A percentile compares a stretch with the other conserved stretches of the same genome.
Conservation (phyloP, 441 rosid genomes). For the Gossypium laxum region DNA sequence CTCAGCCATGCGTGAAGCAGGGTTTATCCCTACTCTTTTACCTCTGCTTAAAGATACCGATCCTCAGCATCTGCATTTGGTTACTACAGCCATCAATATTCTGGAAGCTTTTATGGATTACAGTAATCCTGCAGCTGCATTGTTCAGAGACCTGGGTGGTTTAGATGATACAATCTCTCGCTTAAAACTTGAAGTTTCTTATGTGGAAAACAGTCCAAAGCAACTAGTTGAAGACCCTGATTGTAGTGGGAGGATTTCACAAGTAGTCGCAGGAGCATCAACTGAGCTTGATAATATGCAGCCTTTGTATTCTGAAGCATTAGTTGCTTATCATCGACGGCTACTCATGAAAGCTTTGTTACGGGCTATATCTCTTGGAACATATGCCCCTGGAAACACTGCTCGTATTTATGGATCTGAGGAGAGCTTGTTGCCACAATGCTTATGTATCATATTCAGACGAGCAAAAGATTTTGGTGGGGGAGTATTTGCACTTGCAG, state of each 20-base stretch:
- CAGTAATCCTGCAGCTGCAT: slow-evolving; percentile 84
- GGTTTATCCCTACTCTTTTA: slow-evolving; percentile 80
- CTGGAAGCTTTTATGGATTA: slow-evolving; percentile 92
- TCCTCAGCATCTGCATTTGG: slow-evolving; percentile 87
- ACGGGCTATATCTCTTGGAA: slow-evolving; percentile 91
- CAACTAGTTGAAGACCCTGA: slow-evolving; percentile 48
- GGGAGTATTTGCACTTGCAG: slow-evolving; percentile 91
- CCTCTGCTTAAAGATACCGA: slow-evolving; percentile 92
- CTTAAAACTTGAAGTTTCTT: slow-evolving; percentile 68
- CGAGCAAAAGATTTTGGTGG: slow-evolving; percentile 94
- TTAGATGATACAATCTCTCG: slow-evolving; percentile 87
- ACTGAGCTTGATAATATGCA: slow-evolving; percentile 48
- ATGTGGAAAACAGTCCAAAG: slow-evolving; percentile 47
- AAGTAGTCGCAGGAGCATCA: slow-evolving; percentile 32
- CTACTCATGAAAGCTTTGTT: slow-evolving; percentile 70
- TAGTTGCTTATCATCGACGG: slow-evolving; percentile 69
- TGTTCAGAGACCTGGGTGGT: slow-evolving; percentile 95
- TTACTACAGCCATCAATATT: slow-evolving; percentile 76
- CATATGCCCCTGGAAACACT: slow-evolving; percentile 88
- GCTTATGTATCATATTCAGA: slow-evolving; percentile 71
- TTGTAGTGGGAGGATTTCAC: slow-evolving; percentile 30
- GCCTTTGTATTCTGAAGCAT: slow-evolving; percentile 74
- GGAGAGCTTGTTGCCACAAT: slow-evolving; percentile 81
- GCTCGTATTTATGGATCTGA: slow-evolving; percentile 72
- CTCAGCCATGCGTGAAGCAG: slow-evolving; percentile 94